These are phyloP conservation scores for Plectranthus barbatus DNA, from an alignment of 257 asterid species.

Conservation along the genomic window DNA sequence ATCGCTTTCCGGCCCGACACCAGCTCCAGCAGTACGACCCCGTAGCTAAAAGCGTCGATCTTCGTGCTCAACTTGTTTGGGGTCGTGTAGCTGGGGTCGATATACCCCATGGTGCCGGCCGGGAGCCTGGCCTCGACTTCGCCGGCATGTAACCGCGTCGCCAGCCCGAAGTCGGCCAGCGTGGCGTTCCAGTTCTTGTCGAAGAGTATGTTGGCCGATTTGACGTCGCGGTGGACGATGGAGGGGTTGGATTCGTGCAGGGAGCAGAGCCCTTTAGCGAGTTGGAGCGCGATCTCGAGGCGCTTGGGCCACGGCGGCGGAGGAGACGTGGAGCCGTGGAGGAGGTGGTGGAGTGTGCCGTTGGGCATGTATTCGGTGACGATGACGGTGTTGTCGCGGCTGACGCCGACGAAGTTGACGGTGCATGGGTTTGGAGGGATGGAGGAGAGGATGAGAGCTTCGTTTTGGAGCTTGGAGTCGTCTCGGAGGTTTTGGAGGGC, in stretches of 20 bases:
- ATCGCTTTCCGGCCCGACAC: conserved; percentile 42
- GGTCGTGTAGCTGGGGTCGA: conserved; percentile 58
- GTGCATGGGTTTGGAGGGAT: conserved; percentile 22
- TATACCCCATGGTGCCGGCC: conserved; percentile 67
- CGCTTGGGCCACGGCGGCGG: conserved; percentile 47
- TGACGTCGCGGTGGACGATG: conserved; percentile 62
- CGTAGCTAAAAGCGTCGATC: conserved; percentile 60
- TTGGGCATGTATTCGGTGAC: conserved; percentile 58
- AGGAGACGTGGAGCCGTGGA: conserved; percentile 22
- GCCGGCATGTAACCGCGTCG: conserved; percentile 11
- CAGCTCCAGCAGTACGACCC: conserved; percentile 57
- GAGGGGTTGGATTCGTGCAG: conserved; percentile 43
- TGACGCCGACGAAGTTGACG: conserved; percentile 37
- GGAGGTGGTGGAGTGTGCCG: conserved; percentile 55
- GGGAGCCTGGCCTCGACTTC: conserved; percentile 29
- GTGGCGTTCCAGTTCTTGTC: conserved; percentile 37
- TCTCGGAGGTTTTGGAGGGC: conserved; percentile 55
- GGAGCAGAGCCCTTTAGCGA: conserved; percentile 34
- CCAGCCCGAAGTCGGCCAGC: conserved; percentile 70
- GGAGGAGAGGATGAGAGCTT: conserved; percentile 42
- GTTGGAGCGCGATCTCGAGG: conserved; percentile 30
- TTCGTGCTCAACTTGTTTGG: conserved; percentile 54
- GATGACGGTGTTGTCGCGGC: conserved; percentile 24
- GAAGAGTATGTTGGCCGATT: conserved; percentile 52
- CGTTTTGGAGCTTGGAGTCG: conserved; percentile 47